Conservation (phyloP, 441 rosid species). For the Mallotus japonicus region DNA sequence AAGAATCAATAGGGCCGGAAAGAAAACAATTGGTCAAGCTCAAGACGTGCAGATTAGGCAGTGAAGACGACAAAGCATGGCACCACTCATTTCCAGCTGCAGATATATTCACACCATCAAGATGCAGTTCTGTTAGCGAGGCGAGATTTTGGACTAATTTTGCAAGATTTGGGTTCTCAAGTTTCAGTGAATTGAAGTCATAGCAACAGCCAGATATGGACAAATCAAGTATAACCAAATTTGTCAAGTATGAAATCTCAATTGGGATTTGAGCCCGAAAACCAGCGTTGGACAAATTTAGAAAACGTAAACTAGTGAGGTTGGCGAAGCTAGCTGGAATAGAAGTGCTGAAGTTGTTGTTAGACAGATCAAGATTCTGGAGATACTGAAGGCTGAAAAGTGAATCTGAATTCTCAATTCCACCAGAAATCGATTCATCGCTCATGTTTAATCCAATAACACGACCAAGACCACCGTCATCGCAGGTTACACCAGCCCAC, state of each 20-base stretch:
- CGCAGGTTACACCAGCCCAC: conserved; percentile 45
- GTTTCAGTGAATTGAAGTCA: conserved; percentile 13
- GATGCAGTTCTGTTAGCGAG: conserved; percentile 28
- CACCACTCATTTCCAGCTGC: conserved; percentile 28
- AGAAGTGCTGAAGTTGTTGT: conserved; percentile 28
- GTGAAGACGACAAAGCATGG: conserved; percentile 34
- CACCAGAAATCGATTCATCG: conserved; percentile 27
- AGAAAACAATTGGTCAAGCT: conserved; percentile 43
- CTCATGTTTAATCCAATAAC: conserved; percentile 41
- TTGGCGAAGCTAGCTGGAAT: conserved; percentile 17
- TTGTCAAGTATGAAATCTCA: conserved; percentile 19
- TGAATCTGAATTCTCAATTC: conserved; percentile 20
- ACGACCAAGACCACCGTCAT: conserved; percentile 25
- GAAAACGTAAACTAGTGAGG: conserved; percentile 16
- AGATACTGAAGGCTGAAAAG: conserved; percentile 40
- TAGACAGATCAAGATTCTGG: conserved; percentile 36
- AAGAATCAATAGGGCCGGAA: conserved; percentile 44
- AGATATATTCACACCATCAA: conserved; percentile 49
- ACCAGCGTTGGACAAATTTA: conserved; percentile 33
- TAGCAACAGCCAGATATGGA: neutral
- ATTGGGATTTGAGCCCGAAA: conserved; percentile 28
- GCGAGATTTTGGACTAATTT: conserved; percentile 30
- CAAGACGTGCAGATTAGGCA: conserved; percentile 36
- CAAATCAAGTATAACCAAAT: conserved; percentile 39
- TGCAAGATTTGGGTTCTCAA: conserved; percentile 34